Conservation (phyloP, 495 filamentous ascomycete genomes). For the Letharia lupina region DNA sequence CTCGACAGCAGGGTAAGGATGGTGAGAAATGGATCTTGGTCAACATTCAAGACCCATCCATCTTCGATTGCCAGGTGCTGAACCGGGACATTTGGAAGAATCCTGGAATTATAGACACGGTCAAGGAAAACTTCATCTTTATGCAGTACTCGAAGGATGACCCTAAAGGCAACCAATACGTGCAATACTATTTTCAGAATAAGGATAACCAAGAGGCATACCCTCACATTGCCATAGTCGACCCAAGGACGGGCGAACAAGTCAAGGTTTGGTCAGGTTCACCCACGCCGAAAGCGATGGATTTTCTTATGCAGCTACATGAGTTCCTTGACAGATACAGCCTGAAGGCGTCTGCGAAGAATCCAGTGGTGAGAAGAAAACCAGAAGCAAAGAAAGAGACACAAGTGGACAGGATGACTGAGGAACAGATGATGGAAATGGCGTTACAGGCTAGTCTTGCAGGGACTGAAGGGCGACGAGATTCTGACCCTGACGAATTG, state of each 20-base stretch:
- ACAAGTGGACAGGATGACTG: slow-evolving; percentile 80
- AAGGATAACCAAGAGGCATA: slow-evolving; percentile 69
- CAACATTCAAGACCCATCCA: slow-evolving; percentile 83
- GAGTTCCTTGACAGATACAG: slow-evolving; percentile 97
- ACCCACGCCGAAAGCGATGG: slow-evolving; percentile 63
- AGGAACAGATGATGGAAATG: slow-evolving; percentile 93
- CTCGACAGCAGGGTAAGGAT: slow-evolving; percentile 74
- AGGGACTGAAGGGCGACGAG: slow-evolving; percentile 31
- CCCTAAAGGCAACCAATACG: slow-evolving; percentile 62
- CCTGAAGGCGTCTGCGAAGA: slow-evolving; percentile 75
- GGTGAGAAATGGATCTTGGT: slow-evolving; percentile 88
- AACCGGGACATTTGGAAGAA: slow-evolving; percentile 97
- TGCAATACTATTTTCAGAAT: slow-evolving; percentile 79
- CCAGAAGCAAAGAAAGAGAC: slow-evolving; percentile 57
- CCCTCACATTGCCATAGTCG: slow-evolving; percentile 91
- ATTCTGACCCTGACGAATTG: slow-evolving; percentile 72
- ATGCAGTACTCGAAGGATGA: slow-evolving; percentile 85
- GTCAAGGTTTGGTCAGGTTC: slow-evolving; percentile 90
- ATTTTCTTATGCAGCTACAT: slow-evolving; percentile 84
- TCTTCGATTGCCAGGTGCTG: slow-evolving; percentile 86
- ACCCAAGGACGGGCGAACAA: slow-evolving; percentile 92
- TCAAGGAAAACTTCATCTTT: slow-evolving; percentile 91
- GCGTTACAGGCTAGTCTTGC: slow-evolving; percentile 79
- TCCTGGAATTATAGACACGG: slow-evolving; percentile 59
- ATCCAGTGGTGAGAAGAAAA: slow-evolving; percentile 80